Percentiles rank a stretch among this genome's conserved stretches.
phyloP scores from a whole-genome alignment of 1,139 yeast genomes.

The Blastobotrys arbuscula region DNA sequence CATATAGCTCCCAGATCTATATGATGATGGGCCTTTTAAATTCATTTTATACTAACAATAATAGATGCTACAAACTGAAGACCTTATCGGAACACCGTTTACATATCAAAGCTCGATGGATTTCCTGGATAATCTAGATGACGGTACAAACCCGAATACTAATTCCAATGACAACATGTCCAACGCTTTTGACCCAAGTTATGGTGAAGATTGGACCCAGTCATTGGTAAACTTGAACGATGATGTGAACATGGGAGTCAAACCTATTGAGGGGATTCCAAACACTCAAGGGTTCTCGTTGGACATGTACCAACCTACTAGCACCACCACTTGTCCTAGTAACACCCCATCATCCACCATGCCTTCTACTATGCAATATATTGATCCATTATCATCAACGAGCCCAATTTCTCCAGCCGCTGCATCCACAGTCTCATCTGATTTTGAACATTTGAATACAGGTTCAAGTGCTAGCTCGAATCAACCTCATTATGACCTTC shows the following conservation, averaged over 20 bases:
- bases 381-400: background rate
- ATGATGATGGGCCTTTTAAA: background rate
- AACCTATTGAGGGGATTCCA: background rate
- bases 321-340: background rate
- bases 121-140: constrained; percentile 8
- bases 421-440: constrained; percentile 1
- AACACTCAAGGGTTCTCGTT: constrained; percentile 1
- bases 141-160: background rate
- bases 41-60: background rate
- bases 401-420: constrained; percentile 6
- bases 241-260: background rate
- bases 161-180: background rate
- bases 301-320: constrained; percentile 4
- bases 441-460: background rate
- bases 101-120: constrained; percentile 6
- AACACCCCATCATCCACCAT: background rate
- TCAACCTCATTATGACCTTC: constrained; percentile 1
- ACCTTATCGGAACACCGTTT: constrained; percentile 5
- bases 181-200: background rate
- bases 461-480: background rate
- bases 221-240: constrained; percentile 2
- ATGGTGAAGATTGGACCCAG: constrained; percentile 8
- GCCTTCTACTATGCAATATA: background rate
- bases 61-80: constrained; percentile 3
- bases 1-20: no score